A percentile compares a stretch with the other conserved stretches of the same genome.
These are phyloP conservation scores for Nepenthes mirabilis DNA, from an alignment of 148 eudicot species.

Conservation along the genomic window DNA sequence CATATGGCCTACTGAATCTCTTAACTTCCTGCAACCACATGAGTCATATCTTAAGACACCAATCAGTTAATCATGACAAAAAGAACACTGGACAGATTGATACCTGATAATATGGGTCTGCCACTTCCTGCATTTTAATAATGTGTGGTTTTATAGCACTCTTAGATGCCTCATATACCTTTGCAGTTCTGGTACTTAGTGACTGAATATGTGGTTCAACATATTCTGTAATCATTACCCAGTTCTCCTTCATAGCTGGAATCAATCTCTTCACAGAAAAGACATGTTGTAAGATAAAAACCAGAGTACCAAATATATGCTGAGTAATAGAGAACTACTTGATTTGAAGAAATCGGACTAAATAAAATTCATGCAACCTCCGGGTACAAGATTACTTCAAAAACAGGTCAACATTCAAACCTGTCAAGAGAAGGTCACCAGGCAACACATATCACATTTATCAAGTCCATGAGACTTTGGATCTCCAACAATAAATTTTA, in stretches of 20 bases:
- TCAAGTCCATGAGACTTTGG: too few relatives aligned
- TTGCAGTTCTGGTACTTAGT: conserved; percentile 34
- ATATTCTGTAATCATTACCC: conserved; percentile 42
- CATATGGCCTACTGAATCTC: conserved; percentile 65
- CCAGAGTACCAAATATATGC: neutral
- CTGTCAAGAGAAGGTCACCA: too few relatives aligned
- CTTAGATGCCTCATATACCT: conserved; percentile 52
- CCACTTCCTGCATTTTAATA: conserved; percentile 44
- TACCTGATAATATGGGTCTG: conserved; percentile 76
- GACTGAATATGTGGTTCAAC: conserved; percentile 56
- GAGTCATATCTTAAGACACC: neutral
- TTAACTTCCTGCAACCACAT: conserved; percentile 48
- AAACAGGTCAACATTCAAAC: too few relatives aligned
- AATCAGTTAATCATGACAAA: conserved; percentile 2
- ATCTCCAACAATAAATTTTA: neutral
- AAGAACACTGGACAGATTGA: neutral
- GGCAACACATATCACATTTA: too few relatives aligned
- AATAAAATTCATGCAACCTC: conserved; percentile 1
- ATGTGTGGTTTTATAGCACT: conserved; percentile 54
- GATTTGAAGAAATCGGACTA: too few relatives aligned
- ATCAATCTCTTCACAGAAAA: conserved; percentile 38
- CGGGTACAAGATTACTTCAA: neutral
- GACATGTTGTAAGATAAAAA: neutral
- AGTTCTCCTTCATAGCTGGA: conserved; percentile 67
- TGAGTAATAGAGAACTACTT: too few relatives aligned